phyloP scores from a whole-genome alignment of 495 filamentous ascomycete genomes.

The Hyaloscypha bicolor region DNA sequence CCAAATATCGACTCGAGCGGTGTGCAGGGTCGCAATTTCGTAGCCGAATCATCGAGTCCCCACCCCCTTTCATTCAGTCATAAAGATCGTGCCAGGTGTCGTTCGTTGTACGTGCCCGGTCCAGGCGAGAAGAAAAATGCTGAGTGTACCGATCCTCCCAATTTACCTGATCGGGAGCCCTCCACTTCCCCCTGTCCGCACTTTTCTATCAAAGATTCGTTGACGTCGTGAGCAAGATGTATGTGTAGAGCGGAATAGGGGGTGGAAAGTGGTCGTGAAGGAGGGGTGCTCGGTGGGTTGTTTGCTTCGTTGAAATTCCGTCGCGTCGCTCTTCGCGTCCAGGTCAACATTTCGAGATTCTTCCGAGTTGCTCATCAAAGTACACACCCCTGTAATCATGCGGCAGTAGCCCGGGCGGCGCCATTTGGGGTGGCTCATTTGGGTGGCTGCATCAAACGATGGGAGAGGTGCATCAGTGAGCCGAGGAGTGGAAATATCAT shows the following conservation, averaged over 20 bases:
- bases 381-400: constrained; percentile 13
- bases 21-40: background rate
- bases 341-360: constrained; percentile 15
- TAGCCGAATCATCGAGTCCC: constrained; percentile 8
- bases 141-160: background rate
- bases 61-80: background rate
- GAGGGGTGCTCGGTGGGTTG: background rate
- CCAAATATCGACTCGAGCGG: constrained; percentile 7
- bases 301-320: background rate
- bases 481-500: background rate
- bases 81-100: background rate
- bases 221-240: background rate
- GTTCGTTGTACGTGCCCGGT: background rate
- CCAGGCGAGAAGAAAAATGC: background rate
- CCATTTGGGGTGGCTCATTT: background rate
- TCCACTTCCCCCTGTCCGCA: background rate
- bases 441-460: background rate
- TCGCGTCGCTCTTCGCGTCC: constrained; percentile 18
- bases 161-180: background rate
- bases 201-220: background rate
- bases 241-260: background rate
- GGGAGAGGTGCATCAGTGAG: background rate
- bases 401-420: constrained; percentile 2
- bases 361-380: constrained; percentile 6
- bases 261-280: background rate